Evolutionary conservation across 495 filamentous ascomycete species (phyloP), one percentile per base, ranked within the genome.

Genomic region (Talaromyces proteolyticus): DNA sequence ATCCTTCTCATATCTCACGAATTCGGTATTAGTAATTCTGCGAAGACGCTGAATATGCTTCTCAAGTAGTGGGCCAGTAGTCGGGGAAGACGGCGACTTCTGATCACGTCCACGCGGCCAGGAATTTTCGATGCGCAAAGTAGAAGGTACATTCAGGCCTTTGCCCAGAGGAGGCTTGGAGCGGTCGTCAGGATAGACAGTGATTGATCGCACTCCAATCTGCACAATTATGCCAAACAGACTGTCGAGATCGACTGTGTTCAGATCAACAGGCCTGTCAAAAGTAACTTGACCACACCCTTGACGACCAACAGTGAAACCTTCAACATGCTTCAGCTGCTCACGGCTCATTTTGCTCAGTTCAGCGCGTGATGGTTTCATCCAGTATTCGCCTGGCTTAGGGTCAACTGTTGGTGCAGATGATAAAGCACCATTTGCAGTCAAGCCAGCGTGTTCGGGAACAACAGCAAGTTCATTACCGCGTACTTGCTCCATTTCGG

Each of bases 81-180:
- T 80, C 22, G 78, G 67, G 50, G 76, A 70, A 0, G 77, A 64
- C 0, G 79, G 76, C 20, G 65, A 64, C 51, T 69, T 73, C 59
- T 77, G 78, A 58, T 83, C 82, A 36, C 78, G 73, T 38, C 80
- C 76, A 43, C 92, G 83, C 8, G 93, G 93, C 80, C 87, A 96
- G 3, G 92, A 94, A 57, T 96, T 89, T 62, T 91, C 84, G 10
- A 98, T 78, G 14, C 76, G 78, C 45, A 98, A 87, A 5, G 81
- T 80, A 0, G 93, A 88, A 1, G 91, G 91, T 4, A 96, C 87
- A 57, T 98, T 98, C 52, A 98, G 75, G 6, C 89, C 91, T 57
- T 88, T 86, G 42, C 94, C 94, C 47, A 79, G 74, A 3, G 83
- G 72, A 17, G 93, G 88, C 69, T 96, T 97, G 55, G 80, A 77